Evolutionary conservation across 352 stramenopile species (phyloP).

Genomic region (Thraustotheca clavata): DNA sequence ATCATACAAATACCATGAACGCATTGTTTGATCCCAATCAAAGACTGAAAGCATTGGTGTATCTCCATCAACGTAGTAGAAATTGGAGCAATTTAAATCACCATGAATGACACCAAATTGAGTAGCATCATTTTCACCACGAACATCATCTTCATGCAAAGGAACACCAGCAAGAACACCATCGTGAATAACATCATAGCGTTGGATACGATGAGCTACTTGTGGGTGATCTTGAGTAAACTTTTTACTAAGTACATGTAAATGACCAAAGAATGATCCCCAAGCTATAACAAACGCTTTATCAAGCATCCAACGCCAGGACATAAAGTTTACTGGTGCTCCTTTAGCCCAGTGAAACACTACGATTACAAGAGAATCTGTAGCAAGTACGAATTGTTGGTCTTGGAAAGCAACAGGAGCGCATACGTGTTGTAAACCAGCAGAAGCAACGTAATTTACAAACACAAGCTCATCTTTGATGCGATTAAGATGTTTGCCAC

Average conservation of each 20-base stretch:
- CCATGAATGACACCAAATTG: not conserved
- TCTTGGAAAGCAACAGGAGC: not conserved
- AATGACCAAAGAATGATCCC: not conserved
- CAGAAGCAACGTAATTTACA: not conserved
- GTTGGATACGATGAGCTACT: not conserved
- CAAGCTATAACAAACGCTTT: not conserved
- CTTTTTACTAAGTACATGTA: not conserved
- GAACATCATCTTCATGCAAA: not conserved
- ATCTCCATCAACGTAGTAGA: not conserved
- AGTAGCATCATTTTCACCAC: not conserved
- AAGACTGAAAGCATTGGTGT: not conserved
- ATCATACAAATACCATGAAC: not conserved
- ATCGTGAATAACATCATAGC: not conserved
- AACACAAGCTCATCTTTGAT: constrained; percentile 1
- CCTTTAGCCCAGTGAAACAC: not conserved
- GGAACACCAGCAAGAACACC: not conserved
- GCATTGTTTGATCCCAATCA: constrained; percentile 5
- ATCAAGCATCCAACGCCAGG: constrained; percentile 1
- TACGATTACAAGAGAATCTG: not conserved
- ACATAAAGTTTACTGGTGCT: not conserved
- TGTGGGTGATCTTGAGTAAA: not conserved
- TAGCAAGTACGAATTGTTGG: not conserved
- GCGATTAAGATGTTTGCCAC: not conserved
- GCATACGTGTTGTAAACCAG: not conserved
- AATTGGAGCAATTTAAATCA: not conserved